Conservation (phyloP, 352 stramenopile species). For the Globisporangium irregulare region DNA sequence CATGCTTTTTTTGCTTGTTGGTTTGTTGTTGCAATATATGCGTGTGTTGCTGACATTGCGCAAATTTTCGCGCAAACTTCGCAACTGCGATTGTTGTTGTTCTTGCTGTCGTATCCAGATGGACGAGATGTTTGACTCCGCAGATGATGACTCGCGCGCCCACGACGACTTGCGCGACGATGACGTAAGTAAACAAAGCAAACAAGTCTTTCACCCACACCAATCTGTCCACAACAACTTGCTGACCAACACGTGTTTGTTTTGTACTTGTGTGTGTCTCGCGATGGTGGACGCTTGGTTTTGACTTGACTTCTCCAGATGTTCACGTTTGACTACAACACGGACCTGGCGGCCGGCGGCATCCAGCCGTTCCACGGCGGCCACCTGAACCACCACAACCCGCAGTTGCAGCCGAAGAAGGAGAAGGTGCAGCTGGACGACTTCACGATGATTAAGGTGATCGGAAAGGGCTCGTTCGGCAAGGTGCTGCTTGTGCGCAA, state of each 20-base stretch:
- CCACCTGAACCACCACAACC: conserved; percentile 27
- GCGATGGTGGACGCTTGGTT: background rate
- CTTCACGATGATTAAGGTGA: conserved; percentile 97
- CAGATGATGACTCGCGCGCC: conserved; percentile 54
- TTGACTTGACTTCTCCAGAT: conserved; percentile 34
- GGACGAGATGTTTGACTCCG: conserved; percentile 73
- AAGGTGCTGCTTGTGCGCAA: conserved; percentile 88
- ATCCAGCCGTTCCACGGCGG: conserved; percentile 19
- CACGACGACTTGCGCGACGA: conserved; percentile 45
- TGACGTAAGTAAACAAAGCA: conserved; percentile 4
- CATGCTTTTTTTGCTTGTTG: background rate
- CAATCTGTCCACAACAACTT: background rate
- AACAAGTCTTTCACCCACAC: background rate
- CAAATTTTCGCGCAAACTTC: background rate
- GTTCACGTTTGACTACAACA: conserved; percentile 75
- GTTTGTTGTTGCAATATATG: background rate
- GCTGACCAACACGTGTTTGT: conserved; percentile 4
- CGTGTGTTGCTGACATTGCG: background rate
- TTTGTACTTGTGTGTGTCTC: background rate
- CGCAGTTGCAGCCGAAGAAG: conserved; percentile 32
- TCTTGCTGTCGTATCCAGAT: conserved; percentile 10
- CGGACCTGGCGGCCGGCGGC: conserved; percentile 38
- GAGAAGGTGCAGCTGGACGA: conserved; percentile 87
- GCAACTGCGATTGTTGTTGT: conserved; percentile 5
- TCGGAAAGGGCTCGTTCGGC: conserved; percentile 94